Evolutionary conservation across 176 grass and related monocot species (phyloP).

Genomic region (Dactylis glomerata): DNA sequence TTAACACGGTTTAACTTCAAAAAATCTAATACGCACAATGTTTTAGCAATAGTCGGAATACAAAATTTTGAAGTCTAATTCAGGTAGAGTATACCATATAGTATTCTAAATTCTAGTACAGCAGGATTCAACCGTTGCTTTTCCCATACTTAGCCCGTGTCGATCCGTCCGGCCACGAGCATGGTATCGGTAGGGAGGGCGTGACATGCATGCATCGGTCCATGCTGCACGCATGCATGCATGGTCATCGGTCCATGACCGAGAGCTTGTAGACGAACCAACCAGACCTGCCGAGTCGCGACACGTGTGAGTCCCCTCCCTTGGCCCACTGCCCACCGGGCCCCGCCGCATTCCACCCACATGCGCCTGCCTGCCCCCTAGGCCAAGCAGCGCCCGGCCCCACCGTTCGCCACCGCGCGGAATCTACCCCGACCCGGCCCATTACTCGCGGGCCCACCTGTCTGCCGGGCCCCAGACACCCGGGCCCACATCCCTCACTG

Average conservation of each 20-base stretch:
- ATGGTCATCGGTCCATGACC: not conserved
- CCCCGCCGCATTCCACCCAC: conserved; percentile 28
- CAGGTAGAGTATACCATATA: too few relatives aligned
- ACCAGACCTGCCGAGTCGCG: conserved; percentile 14
- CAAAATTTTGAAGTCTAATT: too few relatives aligned
- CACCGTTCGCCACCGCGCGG: not conserved
- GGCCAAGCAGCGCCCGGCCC: not conserved
- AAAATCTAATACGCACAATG: too few relatives aligned
- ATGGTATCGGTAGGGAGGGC: too few relatives aligned
- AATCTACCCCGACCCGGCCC: conserved; percentile 38
- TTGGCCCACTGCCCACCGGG: conserved; percentile 25
- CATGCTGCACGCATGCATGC: not conserved
- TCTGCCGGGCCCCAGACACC: conserved; percentile 12
- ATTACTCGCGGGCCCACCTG: conserved; percentile 16
- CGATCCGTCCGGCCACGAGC: too few relatives aligned
- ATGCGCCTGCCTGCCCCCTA: conserved; percentile 23
- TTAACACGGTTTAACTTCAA: too few relatives aligned
- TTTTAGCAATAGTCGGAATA: too few relatives aligned
- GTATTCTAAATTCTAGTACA: too few relatives aligned
- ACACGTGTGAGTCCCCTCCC: conserved; percentile 32
- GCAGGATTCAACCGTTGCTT: too few relatives aligned
- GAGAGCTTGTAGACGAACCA: not conserved
- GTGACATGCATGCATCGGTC: not conserved
- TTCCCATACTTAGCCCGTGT: too few relatives aligned
- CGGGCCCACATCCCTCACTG: not conserved